These are phyloP conservation scores for Kandelia obovata DNA, from an alignment of 345 rosid genomes.

Conservation along the genomic window DNA sequence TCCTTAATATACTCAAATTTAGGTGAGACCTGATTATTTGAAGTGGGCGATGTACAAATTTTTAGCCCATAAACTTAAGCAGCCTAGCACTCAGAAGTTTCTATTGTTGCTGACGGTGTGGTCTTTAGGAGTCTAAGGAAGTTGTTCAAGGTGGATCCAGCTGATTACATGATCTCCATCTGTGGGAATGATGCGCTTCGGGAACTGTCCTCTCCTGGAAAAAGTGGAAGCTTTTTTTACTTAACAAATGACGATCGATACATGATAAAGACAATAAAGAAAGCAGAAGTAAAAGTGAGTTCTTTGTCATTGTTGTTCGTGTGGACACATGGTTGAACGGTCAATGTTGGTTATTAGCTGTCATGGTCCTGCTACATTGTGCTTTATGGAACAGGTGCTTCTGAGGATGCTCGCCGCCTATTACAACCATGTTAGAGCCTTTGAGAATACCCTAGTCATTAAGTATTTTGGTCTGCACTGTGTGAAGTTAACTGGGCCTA, in stretches of 20 bases:
- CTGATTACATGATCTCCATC: slow-evolving; percentile 90
- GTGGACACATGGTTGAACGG: background rate
- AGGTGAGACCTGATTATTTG: background rate
- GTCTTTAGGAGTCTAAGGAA: slow-evolving; percentile 72
- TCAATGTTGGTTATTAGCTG: background rate
- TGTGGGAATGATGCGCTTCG: slow-evolving; percentile 94
- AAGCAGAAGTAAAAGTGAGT: slow-evolving; percentile 80
- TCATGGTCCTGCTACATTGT: background rate
- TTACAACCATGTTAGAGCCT: slow-evolving; percentile 77
- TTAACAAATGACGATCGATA: slow-evolving; percentile 85
- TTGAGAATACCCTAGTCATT: slow-evolving; percentile 71
- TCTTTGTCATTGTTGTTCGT: background rate
- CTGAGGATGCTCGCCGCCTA: slow-evolving; percentile 93
- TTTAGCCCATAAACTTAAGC: background rate
- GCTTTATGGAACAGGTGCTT: slow-evolving; percentile 52
- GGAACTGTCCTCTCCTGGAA: slow-evolving; percentile 94
- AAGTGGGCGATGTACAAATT: no score
- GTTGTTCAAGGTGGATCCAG: slow-evolving; percentile 89
- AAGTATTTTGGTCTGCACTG: slow-evolving; percentile 86
- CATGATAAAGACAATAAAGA: slow-evolving; percentile 95
- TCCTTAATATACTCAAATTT: background rate
- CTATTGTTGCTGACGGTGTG: background rate
- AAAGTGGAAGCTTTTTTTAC: slow-evolving; percentile 96
- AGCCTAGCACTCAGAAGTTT: background rate
- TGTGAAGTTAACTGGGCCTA: slow-evolving; percentile 74